A percentile compares a stretch with the other conserved stretches of the same genome.
These are phyloP conservation scores for Starmerella bombicola DNA, from an alignment of 805 yeast genomes.

Conservation along the genomic window DNA sequence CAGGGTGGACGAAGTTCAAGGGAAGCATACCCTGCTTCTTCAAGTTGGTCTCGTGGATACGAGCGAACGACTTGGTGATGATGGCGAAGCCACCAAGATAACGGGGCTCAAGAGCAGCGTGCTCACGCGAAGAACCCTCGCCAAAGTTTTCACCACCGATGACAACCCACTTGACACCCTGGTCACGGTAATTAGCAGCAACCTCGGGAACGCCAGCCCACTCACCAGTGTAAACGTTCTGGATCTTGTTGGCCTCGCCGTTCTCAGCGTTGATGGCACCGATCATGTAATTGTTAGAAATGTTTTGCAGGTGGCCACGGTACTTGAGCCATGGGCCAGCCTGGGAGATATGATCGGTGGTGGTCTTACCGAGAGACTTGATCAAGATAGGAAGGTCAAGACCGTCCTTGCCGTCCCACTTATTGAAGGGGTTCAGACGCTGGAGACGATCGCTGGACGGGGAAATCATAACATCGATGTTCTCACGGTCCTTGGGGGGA, in stretches of 20 bases:
- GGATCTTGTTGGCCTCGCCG: constrained; percentile 82
- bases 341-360: constrained; percentile 98
- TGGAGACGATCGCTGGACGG: constrained; percentile 96
- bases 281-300: constrained; percentile 97
- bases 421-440: constrained; percentile 79
- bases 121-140: constrained; percentile 99
- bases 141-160: constrained; percentile 98
- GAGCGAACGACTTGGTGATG: constrained; percentile 94
- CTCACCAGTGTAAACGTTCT: constrained; percentile 83
- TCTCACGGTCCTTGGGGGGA: constrained; percentile 77
- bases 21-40: constrained; percentile 99
- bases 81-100: constrained; percentile 97
- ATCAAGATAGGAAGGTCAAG: constrained; percentile 79
- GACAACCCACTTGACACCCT: constrained; percentile 90
- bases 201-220: constrained; percentile 95
- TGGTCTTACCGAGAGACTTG: constrained; percentile 94
- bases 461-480: constrained; percentile 60
- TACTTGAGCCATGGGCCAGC: constrained; percentile 99
- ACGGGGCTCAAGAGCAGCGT: constrained; percentile 99
- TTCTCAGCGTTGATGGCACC: constrained; percentile 98
- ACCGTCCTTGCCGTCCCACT: constrained; percentile 97
- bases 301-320: constrained; percentile 99
- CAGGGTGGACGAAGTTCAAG: constrained; percentile 78
- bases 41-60: constrained; percentile 98
- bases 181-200: constrained; percentile 87